Base-by-base conservation (phyloP, 1,284 basidiomycete genomes). In the Fomitopsis pinicola region DNA sequence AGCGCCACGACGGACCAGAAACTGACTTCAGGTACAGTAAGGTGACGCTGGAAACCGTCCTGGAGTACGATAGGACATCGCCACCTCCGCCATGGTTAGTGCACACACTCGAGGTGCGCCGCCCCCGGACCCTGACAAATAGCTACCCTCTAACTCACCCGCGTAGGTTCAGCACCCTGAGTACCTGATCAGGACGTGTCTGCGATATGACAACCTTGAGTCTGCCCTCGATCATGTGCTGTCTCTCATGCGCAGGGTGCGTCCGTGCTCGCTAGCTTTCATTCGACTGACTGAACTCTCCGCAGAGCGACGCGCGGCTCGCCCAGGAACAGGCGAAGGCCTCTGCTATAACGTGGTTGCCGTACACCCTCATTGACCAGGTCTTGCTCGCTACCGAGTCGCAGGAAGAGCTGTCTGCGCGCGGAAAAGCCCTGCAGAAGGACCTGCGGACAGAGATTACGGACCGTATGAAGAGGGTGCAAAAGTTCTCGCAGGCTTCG, bases 361-460 rank as follows among this genome's bases (percentile, higher is more conserved):
- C 95, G 4, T 97, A 95, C 71, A 87, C 86, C 62, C 81, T 97
- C 58, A 83, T 97, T 66, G 95, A 97, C 74, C 88, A 95, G 71
- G 88, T 97, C 17, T 76, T 97, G 17, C 81, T 82, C 19, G 87
- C 89, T 14, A 85, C 88, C 1, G 79, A 81, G 54, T 78, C 83
- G 30, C 80, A 84, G 66, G 78, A 82, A 48, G 79, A 80, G 38
- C 68, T 83, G 54, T 78, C 82, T 19, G 58, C 79, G n/a, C 78
- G 78, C 50, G 75, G 73, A 28, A 72, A 72, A 57, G 64, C 58
- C 14, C 72, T 80, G 28, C 75, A 84, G 53, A 74, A 78, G 40
- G 79, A 82, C 62, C 73, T 92, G 60, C 81, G 83, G 60, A 75
- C 77, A 44, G 84, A 88, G 63, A 73, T 91, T 60, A 79, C 79